Evolutionary conservation across 192 early-diverging fungal genomes (phyloP).

Genomic region (Geranomyces variabilis): DNA sequence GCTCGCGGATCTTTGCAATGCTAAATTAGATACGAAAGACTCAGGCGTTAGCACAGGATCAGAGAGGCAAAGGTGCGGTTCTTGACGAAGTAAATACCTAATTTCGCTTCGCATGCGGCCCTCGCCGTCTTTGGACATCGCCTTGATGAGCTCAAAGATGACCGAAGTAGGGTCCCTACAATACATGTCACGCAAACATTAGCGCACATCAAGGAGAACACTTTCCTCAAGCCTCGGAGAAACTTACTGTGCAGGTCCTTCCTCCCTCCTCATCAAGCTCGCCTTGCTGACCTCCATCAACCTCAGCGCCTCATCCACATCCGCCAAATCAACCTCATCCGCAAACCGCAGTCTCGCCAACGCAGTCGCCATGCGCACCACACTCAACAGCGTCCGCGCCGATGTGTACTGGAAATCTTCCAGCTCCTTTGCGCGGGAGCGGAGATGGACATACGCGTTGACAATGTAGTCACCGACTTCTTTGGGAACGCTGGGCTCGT

Average conservation of each 20-base stretch:
- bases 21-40: constrained; percentile 27
- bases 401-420: constrained; percentile 76
- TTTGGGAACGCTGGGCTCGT: constrained; percentile 71
- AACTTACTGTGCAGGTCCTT: constrained; percentile 46
- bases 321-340: constrained; percentile 64
- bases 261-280: constrained; percentile 69
- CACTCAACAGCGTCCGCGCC: constrained; percentile 84
- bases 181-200: constrained; percentile 19
- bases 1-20: constrained; percentile 67
- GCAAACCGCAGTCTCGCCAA: constrained; percentile 77
- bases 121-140: constrained; percentile 65
- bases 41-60: too few relatives aligned
- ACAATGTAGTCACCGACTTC: constrained; percentile 85
- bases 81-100: too few relatives aligned
- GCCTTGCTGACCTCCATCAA: constrained; percentile 90
- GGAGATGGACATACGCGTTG: constrained; percentile 79
- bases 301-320: constrained; percentile 88
- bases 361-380: constrained; percentile 82
- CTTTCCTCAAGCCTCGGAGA: constrained; percentile 12
- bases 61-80: too few relatives aligned
- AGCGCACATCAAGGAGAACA: not conserved
- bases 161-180: constrained; percentile 58
- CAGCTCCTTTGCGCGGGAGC: constrained; percentile 50
- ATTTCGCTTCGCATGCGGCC: constrained; percentile 52
- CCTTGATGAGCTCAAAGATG: constrained; percentile 80